These are phyloP conservation scores for Tympanopsis confertula DNA, from an alignment of 2,329 filamentous ascomycete species.

Conservation along the genomic window DNA sequence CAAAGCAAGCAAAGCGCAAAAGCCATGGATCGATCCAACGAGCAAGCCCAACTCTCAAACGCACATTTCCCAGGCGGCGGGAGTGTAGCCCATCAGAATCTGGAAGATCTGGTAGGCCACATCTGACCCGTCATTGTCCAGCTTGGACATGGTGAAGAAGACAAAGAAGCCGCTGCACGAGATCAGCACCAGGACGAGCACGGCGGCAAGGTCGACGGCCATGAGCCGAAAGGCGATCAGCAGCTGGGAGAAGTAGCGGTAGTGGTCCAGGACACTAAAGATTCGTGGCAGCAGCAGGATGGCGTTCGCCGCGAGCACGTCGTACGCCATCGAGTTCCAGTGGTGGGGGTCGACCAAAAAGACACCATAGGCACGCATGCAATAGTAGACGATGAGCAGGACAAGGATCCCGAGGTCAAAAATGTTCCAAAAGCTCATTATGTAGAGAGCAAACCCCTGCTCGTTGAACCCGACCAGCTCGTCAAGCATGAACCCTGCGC, in stretches of 20 bases:
- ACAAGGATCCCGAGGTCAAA: slow-evolving; percentile 86
- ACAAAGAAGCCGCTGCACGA: slow-evolving; percentile 91
- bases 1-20: slow-evolving; percentile 3
- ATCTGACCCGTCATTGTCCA: slow-evolving; percentile 55
- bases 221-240: slow-evolving; percentile 90
- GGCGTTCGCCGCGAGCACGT: slow-evolving; percentile 84
- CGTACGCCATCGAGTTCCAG: slow-evolving; percentile 78
- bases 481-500: slow-evolving; percentile 90
- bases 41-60: slow-evolving; percentile 10
- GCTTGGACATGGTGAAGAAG: slow-evolving; percentile 75
- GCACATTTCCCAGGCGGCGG: slow-evolving; percentile 82
- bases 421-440: slow-evolving; percentile 96
- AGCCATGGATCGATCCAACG: no score
- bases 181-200: slow-evolving; percentile 74
- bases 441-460: slow-evolving; percentile 89
- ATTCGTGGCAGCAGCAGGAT: slow-evolving; percentile 81
- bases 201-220: slow-evolving; percentile 77
- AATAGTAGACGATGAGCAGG: slow-evolving; percentile 78
- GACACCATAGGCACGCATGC: slow-evolving; percentile 77
- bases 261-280: slow-evolving; percentile 88
- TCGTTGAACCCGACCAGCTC: slow-evolving; percentile 94
- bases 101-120: slow-evolving; percentile 90
- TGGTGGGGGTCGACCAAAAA: slow-evolving; percentile 65
- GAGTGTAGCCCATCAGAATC: slow-evolving; percentile 90
- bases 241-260: slow-evolving; percentile 89